Conservation (phyloP, 129 eudicot species). For the Daucus carota region DH1_v3.0 NC_030389.2:5235001-5235500, state of each 20-base stretch:
- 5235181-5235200: neutral
- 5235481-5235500: neutral
- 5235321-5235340: neutral
- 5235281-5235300: neutral
- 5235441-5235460: neutral
- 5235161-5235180: neutral
- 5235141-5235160: neutral
- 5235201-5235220: too few relatives aligned
- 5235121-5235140: neutral
- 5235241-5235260: neutral
- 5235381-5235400: neutral
- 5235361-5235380: neutral
- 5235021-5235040: slow-evolving; percentile 95
- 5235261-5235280: neutral
- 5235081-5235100: neutral
- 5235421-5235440: neutral
- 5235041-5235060: slow-evolving; percentile 75
- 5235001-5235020: slow-evolving; percentile 97
- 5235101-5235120: neutral
- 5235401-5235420: neutral
- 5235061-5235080: slow-evolving; percentile 1
- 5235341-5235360: neutral
- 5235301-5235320: neutral
- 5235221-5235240: neutral
- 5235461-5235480: neutral